phyloP scores from a whole-genome alignment of 2,329 filamentous ascomycete species.

The Fusarium begoniae region DNA sequence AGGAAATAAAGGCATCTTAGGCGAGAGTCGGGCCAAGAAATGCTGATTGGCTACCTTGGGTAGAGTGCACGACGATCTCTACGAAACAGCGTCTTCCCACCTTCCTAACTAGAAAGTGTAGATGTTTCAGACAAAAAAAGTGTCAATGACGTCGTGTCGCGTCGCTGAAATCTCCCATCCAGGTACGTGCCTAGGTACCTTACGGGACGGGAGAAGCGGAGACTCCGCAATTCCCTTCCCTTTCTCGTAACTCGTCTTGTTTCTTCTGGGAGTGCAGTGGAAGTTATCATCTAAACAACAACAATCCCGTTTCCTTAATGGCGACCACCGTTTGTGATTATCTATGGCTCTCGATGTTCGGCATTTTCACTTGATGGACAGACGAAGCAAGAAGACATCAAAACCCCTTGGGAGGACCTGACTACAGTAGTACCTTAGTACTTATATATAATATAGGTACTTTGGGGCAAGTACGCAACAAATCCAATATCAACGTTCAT shows the following conservation, averaged over 20 bases:
- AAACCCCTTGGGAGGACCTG: background rate
- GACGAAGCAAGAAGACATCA: background rate
- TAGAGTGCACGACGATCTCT: background rate
- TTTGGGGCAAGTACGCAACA: background rate
- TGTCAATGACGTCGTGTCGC: slow-evolving; percentile 1
- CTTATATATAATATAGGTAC: no score
- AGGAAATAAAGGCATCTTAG: background rate
- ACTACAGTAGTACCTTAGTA: no score
- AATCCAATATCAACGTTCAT: background rate
- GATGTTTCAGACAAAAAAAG: background rate
- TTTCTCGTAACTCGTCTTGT: slow-evolving; percentile 10
- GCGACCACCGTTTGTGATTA: no score
- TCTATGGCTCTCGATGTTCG: background rate
- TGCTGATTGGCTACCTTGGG: background rate
- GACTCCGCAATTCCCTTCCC: background rate
- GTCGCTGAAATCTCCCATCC: background rate
- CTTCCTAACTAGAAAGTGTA: background rate
- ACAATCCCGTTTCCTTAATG: no score
- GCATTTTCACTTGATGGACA: background rate
- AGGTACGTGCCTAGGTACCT: no score
- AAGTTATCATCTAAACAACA: no score
- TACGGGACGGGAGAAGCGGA: background rate
- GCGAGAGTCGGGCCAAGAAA: background rate
- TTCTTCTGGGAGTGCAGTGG: no score
- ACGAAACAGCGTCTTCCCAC: background rate